Percentiles rank a stretch among this genome's conserved stretches.
Conservation (phyloP, 768 basidiomycete species). For the Xerocomellus chrysenteron region DNA sequence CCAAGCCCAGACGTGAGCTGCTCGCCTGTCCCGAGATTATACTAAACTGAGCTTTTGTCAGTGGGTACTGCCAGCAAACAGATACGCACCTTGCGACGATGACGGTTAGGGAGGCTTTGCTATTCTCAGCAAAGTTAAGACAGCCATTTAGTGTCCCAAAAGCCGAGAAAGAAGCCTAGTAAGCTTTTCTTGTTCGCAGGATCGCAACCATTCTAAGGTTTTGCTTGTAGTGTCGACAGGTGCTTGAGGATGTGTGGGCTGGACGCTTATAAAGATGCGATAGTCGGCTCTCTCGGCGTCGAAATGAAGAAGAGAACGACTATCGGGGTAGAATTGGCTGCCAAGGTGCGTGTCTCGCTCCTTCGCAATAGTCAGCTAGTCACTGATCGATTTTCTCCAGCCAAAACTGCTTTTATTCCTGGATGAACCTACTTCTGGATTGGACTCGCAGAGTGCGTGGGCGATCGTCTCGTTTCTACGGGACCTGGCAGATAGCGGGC, state of each 20-base stretch:
- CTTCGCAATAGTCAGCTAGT: background rate
- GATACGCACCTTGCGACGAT: slow-evolving; percentile 75
- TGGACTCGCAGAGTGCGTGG: slow-evolving; percentile 88
- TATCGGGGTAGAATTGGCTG: slow-evolving; percentile 84
- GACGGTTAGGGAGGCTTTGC: slow-evolving; percentile 78
- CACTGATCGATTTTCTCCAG: slow-evolving; percentile 28
- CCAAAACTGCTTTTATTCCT: slow-evolving; percentile 81
- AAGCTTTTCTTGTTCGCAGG: slow-evolving; percentile 23
- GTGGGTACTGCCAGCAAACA: slow-evolving; percentile 85
- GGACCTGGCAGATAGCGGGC: slow-evolving; percentile 75
- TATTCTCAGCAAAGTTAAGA: slow-evolving; percentile 77
- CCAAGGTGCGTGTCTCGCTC: slow-evolving; percentile 44
- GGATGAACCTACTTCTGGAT: slow-evolving; percentile 86
- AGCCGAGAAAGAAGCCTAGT: slow-evolving; percentile 81
- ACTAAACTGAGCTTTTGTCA: slow-evolving; percentile 19
- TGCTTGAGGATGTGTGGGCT: slow-evolving; percentile 64
- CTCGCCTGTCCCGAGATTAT: background rate
- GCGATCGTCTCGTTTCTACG: slow-evolving; percentile 74
- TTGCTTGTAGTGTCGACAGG: slow-evolving; percentile 48
- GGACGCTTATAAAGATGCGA: slow-evolving; percentile 61
- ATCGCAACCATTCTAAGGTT: background rate
- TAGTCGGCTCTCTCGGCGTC: slow-evolving; percentile 64
- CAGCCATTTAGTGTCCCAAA: slow-evolving; percentile 66
- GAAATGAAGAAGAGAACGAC: slow-evolving; percentile 82
- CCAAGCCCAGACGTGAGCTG: slow-evolving; percentile 50